Evolutionary conservation across 1,139 yeast genomes (phyloP).

Genomic region (Hyphopichia khmerensis): DNA sequence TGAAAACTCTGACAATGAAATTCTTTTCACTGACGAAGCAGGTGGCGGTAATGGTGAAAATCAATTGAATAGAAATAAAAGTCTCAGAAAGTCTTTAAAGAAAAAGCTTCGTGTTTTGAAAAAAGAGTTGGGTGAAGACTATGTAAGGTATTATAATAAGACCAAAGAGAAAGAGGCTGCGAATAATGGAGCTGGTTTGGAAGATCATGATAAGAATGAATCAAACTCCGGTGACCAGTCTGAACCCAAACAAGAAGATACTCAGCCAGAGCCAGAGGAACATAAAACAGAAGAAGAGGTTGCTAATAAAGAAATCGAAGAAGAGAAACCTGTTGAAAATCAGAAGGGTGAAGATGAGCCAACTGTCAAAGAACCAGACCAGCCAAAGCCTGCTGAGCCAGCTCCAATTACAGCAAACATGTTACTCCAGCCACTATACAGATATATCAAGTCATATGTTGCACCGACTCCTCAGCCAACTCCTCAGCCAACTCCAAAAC

Average conservation of each 20-base stretch:
- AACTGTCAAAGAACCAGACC: background rate
- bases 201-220: too few relatives aligned
- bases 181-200: background rate
- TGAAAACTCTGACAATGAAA: background rate
- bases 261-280: too few relatives aligned
- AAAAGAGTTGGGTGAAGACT: constrained; percentile 32
- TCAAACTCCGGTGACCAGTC: too few relatives aligned
- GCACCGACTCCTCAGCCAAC: background rate
- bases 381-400: constrained; percentile 34
- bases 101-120: constrained; percentile 25
- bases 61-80: constrained; percentile 22
- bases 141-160: constrained; percentile 15
- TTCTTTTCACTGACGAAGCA: background rate
- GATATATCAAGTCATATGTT: background rate
- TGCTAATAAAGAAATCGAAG: too few relatives aligned
- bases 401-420: background rate
- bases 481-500: background rate
- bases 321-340: too few relatives aligned
- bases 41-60: constrained; percentile 1
- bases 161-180: constrained; percentile 5
- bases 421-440: background rate
- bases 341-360: too few relatives aligned
- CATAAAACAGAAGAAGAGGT: too few relatives aligned
- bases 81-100: constrained; percentile 23
- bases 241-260: too few relatives aligned